Base-by-base conservation (phyloP, 352 stramenopile genomes). In the Globisporangium lucens region DNA sequence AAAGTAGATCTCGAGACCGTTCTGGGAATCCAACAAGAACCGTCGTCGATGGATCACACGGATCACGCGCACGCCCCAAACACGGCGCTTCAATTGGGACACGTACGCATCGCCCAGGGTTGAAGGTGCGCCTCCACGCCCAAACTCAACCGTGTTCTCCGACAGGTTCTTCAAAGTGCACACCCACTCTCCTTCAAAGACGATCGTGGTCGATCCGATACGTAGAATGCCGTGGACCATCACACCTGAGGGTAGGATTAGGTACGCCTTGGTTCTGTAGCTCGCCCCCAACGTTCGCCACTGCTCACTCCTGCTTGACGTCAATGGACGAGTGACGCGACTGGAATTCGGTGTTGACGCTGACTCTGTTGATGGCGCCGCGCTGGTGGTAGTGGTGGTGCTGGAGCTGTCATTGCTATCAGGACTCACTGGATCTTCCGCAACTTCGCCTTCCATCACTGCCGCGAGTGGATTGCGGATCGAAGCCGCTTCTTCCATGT, bases 1-100 rank as follows among this genome's bases (percentile, higher is more conserved):
- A 65, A 95, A 95, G 68, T 92, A 95, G 22, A 95, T 73, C 67
- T 95, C 87, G 24, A 95, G 79, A 8, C 87, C 87, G 38, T 87
- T 91, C 38, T 83, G 74, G 8, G 74, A 65, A 24, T 95, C 84
- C 64, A 95, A 73, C 12, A 91, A 67, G 62, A 95, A 95, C 15
- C 87, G 77, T 12, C 87, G 83, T 1, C 87, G 75, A 60, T 95
- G 84, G 53, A 95, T 85, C 10, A 91, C 80, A 43, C 86, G 86
- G 46, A 95, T 91, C 29, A 95, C 85, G 1, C 87, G 85, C 15
- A 95, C 79, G 17, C 85, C 83, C 83, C 85, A 95, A 2, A 91
- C 83, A 17, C 87, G 82, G 4, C 85, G 81, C 56, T 87, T 89
- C 12, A 95, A 68, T 61, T 93, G 78, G 7, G 82, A 85, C 2